A percentile compares a stretch with the other conserved stretches of the same genome.
These are phyloP conservation scores for Tetracladium marchalianum DNA, from an alignment of 495 filamentous ascomycete genomes.

Conservation along the genomic window DNA sequence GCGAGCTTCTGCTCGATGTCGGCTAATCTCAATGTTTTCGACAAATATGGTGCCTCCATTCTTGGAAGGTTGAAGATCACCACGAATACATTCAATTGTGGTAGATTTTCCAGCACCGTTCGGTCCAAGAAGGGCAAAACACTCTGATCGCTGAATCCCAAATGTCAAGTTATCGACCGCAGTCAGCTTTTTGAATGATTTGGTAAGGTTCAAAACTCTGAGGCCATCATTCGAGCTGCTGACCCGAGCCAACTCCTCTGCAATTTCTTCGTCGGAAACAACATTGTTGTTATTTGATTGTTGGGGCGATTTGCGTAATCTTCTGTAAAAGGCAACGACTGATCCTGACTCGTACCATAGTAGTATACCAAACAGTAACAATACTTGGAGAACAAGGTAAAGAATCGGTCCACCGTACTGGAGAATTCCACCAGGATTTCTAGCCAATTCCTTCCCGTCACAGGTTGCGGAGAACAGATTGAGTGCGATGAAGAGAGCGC, in stretches of 20 bases:
- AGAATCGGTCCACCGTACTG: constrained; percentile 73
- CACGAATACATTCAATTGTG: constrained; percentile 74
- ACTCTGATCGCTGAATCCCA: constrained; percentile 63
- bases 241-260: constrained; percentile 31
- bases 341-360: constrained; percentile 48
- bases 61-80: constrained; percentile 57
- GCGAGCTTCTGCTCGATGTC: constrained; percentile 54
- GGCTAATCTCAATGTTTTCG: constrained; percentile 58
- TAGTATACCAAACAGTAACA: constrained; percentile 55
- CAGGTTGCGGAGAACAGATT: constrained; percentile 73
- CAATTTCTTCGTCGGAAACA: constrained; percentile 31
- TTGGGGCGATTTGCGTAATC: constrained; percentile 11
- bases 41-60: constrained; percentile 60
- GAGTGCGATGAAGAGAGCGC: constrained; percentile 61
- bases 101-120: constrained; percentile 87
- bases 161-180: constrained; percentile 80
- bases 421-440: constrained; percentile 58
- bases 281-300: constrained; percentile 20
- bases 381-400: constrained; percentile 60
- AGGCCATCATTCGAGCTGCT: constrained; percentile 40
- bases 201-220: constrained; percentile 64
- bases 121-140: constrained; percentile 71
- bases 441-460: constrained; percentile 45
- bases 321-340: constrained; percentile 34
- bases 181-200: constrained; percentile 56